These are phyloP conservation scores for Phycomyces blakesleeanus DNA, from an alignment of 192 early-diverging fungal species.

Conservation along the genomic window DNA sequence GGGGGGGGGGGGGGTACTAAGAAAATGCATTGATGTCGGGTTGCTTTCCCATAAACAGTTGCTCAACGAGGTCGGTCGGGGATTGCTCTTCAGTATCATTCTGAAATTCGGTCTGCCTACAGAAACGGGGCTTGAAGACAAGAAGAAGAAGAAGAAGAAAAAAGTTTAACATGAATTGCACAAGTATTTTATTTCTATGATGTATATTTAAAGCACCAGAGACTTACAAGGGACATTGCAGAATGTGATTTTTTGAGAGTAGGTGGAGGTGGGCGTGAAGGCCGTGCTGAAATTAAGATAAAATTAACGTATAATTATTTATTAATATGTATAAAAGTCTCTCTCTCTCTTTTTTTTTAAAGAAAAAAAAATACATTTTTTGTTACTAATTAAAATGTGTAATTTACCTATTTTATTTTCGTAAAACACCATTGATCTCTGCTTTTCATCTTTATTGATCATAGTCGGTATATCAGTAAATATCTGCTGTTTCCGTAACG, in stretches of 20 bases:
- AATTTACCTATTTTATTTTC: not conserved
- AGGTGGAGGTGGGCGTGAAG: not conserved
- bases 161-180: too few species aligned
- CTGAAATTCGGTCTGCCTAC: constrained; percentile 5
- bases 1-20: too few species aligned
- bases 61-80: constrained; percentile 25
- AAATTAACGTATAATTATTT: constrained; percentile 5
- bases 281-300: not conserved
- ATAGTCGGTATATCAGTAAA: constrained; percentile 34
- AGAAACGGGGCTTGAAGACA: constrained; percentile 5
- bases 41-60: constrained; percentile 22
- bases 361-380: not conserved
- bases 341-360: too few species aligned
- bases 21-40: not conserved
- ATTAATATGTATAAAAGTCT: not conserved
- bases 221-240: constrained; percentile 21
- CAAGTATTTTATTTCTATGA: too few species aligned
- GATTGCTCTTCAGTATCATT: constrained; percentile 17
- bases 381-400: not conserved
- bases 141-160: not conserved
- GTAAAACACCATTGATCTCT: constrained; percentile 13
- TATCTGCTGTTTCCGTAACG: constrained; percentile 35
- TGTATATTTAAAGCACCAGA: too few species aligned
- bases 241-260: constrained; percentile 26
- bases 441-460: constrained; percentile 26